phyloP scores from a whole-genome alignment of 331 rosid species.

The Acacia concinna region DNA sequence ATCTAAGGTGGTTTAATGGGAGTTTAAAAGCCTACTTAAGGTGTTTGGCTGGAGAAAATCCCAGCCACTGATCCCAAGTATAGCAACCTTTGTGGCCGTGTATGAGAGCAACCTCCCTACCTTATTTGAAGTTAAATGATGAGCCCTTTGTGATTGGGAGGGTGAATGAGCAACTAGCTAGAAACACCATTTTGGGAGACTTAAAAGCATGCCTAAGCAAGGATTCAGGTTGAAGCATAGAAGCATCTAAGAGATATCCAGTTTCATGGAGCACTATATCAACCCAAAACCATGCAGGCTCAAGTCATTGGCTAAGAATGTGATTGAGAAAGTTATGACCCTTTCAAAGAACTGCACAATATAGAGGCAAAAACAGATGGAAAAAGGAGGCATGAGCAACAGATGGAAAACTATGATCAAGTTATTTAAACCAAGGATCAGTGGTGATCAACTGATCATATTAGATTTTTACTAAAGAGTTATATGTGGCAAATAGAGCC shows the following conservation, averaged over 20 bases:
- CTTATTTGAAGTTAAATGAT: not conserved
- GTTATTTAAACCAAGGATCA: not conserved
- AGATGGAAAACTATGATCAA: not conserved
- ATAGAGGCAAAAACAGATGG: not conserved
- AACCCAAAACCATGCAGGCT: not conserved
- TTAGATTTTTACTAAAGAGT: not conserved
- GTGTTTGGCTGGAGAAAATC: not conserved
- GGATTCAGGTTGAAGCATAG: not conserved
- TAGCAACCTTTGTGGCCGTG: not conserved
- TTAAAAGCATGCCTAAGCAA: not conserved
- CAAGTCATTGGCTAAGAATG: not conserved
- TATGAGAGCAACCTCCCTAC: not conserved
- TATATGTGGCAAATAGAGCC: not conserved
- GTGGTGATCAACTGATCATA: not conserved
- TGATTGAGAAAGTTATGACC: not conserved
- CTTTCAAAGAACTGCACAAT: not conserved
- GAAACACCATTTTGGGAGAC: not conserved
- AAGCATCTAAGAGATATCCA: not conserved
- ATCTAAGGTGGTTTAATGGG: not conserved
- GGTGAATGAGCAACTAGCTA: not conserved
- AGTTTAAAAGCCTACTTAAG: not conserved
- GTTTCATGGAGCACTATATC: not conserved
- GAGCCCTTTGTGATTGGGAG: not conserved
- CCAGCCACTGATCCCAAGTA: not conserved
- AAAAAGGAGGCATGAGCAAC: not conserved